Evolutionary conservation across 129 eudicot species (phyloP), one percentile per base, ranked within the genome.

Genomic region (Helianthus tuberosus): DNA sequence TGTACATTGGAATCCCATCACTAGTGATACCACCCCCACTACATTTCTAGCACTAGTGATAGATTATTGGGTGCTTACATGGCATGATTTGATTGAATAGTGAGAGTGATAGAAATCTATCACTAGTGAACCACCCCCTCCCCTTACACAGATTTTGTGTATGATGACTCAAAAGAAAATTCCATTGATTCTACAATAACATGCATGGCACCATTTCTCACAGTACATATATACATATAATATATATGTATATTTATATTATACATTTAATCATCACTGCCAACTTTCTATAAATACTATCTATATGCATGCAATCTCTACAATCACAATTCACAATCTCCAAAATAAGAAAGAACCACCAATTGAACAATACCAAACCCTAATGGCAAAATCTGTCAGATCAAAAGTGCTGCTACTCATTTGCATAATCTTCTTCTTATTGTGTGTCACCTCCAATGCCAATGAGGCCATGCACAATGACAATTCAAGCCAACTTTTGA

Each of bases 291-390:
- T 69, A 77, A 77, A 60, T 69, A 69, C 75, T 13, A 47, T 9
- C 23, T 38, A 53, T 69, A 48, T 59, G 57, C 81, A 77, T 77
- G 81, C 81, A 77, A 36, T 69, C 64, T 77, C 53, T 50, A 49
- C 81, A 47, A 32, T 3, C 11, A 68, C 12, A 59, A 6, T 16
- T 15, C 17, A 68, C 32, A 69, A 6, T 38, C 14, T 43, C 23
- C 6, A 41, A 25, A 75, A 59, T 50, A 43, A 71, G 27, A 54
- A 64, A 64, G 15, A 63, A 52, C 14, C 11, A 25, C 47, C 47
- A 76, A 6, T 23, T 59, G 36, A 54, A 6, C 44, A 12, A 71
- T 13, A 3, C 11, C 64, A 58, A 58, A 25, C 64, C 62, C 23
- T 23, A 23, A 67, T 78, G 59, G 77, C 82, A 78, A 63, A 78